Percentiles rank a stretch among this genome's conserved stretches.
Evolutionary conservation across 768 basidiomycete species (phyloP).

Genomic region (Collybia nuda): DNA sequence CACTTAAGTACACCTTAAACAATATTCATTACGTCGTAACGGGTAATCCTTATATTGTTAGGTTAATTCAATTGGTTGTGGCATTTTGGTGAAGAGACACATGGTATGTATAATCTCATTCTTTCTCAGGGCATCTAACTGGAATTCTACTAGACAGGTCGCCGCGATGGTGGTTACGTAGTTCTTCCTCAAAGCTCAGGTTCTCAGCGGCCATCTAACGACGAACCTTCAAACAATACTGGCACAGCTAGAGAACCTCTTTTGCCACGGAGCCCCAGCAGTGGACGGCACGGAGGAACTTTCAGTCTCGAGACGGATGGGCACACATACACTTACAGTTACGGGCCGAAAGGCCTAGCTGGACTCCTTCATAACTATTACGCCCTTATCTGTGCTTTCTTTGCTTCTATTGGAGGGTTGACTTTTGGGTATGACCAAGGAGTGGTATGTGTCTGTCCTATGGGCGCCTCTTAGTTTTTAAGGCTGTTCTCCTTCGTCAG

Average conservation of each 20-base stretch:
- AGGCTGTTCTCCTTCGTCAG: conserved; percentile 18
- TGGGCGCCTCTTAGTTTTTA: background rate
- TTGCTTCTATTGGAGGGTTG: conserved; percentile 75
- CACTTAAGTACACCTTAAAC: background rate
- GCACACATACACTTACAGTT: conserved; percentile 60
- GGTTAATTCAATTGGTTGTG: background rate
- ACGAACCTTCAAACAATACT: background rate
- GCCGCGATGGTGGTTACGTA: conserved; percentile 15
- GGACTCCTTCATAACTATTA: conserved; percentile 69
- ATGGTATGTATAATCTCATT: background rate
- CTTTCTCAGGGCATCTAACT: background rate
- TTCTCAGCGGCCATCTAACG: conserved; percentile 1
- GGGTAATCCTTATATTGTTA: background rate
- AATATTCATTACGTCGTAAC: background rate
- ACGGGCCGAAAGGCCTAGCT: conserved; percentile 67
- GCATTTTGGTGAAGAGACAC: background rate
- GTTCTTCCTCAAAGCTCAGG: conserved; percentile 10
- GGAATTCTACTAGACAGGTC: conserved; percentile 5
- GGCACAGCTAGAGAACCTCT: conserved; percentile 8
- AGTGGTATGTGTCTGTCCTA: conserved; percentile 41
- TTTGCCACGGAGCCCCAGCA: background rate
- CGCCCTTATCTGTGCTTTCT: conserved; percentile 65
- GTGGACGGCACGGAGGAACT: conserved; percentile 21
- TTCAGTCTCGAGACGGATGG: conserved; percentile 35
- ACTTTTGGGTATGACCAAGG: conserved; percentile 86